Evolutionary conservation across 2,329 filamentous ascomycete species (phyloP), one percentile per base, ranked within the genome.

Genomic region (Hymenoscyphus salicellus): DNA sequence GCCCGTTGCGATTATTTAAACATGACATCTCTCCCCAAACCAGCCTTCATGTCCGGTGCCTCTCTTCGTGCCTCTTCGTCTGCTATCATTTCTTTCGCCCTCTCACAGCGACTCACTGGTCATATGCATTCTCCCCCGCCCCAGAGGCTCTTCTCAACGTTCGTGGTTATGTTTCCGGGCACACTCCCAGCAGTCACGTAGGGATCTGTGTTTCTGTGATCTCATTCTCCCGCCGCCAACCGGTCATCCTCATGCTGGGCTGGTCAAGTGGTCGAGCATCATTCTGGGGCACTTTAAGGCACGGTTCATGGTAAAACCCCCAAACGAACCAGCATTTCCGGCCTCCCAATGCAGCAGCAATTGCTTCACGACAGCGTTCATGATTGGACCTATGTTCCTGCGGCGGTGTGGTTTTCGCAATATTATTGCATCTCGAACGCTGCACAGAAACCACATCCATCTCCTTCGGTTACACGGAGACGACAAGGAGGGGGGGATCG

Each of bases 401-500:
- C 38, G 41, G 46, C 52, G 23, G 60, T 58, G 60, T 57, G 60
- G 11, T 57, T 33, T 56, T 58, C 36, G 23, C 55, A 28, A 41
- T 52, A 41, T n/a, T 36, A 11, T 20, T 62, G 16, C 30, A 52
- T 36, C 33, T 36, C 33, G 26, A 58, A 46, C 20, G 10, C 55
- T 62, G 60, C 41, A 55, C 11, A 61, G 30, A 41, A 30, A 23
- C 20, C 30, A 46, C n/a, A 33, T 16, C 26, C 33, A 23, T 56
- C 58, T 20, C 46, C 20, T 56, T 26, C 46, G n/a, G 46, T 60
- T 60, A 49, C 43, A 41, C 60, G 41, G 30, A 11, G 11, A 17
- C 16, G 63, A 33, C 41, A 46, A 61, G 60, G 60, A 32, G 36
- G 43, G 36, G 43, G 57, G 43, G 63, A 65, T 65, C 63, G 56